These are phyloP conservation scores for Neofusicoccum parvum DNA, from an alignment of 2,329 filamentous ascomycete genomes.

Conservation along the genomic window DNA sequence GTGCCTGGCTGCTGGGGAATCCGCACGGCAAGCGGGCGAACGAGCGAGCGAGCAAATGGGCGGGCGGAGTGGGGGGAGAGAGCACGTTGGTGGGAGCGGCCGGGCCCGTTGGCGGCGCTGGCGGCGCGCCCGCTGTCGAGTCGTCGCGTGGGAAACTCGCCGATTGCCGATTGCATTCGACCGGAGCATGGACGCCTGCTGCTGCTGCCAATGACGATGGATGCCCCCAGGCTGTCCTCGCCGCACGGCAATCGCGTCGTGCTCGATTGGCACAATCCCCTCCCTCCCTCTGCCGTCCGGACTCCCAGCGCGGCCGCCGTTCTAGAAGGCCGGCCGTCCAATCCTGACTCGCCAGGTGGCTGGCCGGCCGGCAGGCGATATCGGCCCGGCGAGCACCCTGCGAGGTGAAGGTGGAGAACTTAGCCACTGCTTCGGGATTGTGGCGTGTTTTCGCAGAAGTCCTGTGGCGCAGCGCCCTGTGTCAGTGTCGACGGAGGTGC, in stretches of 20 bases:
- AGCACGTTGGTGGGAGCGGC: neutral
- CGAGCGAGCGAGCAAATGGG: neutral
- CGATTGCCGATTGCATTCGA: neutral
- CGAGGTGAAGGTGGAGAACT: neutral
- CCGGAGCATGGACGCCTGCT: neutral
- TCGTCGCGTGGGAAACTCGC: constrained; percentile 2
- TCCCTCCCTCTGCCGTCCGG: neutral
- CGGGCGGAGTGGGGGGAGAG: neutral
- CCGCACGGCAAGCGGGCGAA: no score
- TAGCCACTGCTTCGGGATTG: neutral
- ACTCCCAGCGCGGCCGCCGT: neutral
- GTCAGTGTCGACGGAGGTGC: no score
- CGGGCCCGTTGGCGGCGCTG: neutral
- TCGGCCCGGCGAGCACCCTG: constrained; percentile 9
- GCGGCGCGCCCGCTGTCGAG: neutral
- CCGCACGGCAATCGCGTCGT: neutral
- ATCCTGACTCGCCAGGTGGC: constrained; percentile 1
- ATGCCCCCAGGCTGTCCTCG: neutral
- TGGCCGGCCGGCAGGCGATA: constrained; percentile 10
- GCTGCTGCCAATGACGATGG: no score
- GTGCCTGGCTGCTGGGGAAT: neutral
- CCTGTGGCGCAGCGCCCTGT: neutral
- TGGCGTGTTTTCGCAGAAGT: neutral
- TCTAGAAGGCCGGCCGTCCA: constrained; percentile 5
- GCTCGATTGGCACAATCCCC: no score